Evolutionary conservation across 352 stramenopile genomes (phyloP).

Genomic region (Halophytophthora polymorphica): DNA sequence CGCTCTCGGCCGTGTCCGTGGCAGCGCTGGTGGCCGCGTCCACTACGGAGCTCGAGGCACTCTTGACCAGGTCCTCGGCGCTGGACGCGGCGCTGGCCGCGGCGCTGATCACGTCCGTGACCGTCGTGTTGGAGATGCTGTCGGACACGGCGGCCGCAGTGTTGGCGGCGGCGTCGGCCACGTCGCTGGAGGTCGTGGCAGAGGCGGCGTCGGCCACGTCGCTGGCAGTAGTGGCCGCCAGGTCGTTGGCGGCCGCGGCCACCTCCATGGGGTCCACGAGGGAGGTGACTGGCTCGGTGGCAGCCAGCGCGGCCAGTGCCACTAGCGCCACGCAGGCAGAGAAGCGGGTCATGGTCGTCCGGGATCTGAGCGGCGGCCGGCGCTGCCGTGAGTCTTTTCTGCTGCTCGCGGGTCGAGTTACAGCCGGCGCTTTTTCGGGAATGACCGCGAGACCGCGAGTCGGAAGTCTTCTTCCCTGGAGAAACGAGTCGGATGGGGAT

Average conservation of each 20-base stretch:
- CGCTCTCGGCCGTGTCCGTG: neutral
- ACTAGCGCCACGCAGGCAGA: slow-evolving; percentile 22
- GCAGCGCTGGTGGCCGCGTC: neutral
- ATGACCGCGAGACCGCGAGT: too few relatives aligned
- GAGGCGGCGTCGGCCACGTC: slow-evolving; percentile 9
- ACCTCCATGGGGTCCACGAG: slow-evolving; percentile 23
- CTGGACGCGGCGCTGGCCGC: neutral
- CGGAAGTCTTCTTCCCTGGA: too few relatives aligned
- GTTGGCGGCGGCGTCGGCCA: slow-evolving; percentile 1
- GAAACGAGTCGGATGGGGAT: too few relatives aligned
- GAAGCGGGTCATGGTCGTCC: slow-evolving; percentile 20
- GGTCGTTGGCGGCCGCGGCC: slow-evolving; percentile 15
- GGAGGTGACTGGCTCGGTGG: slow-evolving; percentile 14
- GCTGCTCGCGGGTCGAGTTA: slow-evolving; percentile 17
- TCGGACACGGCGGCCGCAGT: slow-evolving; percentile 1
- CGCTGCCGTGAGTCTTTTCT: slow-evolving; percentile 12
- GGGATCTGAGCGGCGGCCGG: slow-evolving; percentile 4
- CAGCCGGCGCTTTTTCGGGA: slow-evolving; percentile 14
- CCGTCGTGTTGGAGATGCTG: too few relatives aligned
- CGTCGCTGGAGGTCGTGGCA: slow-evolving; percentile 13
- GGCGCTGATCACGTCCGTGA: neutral
- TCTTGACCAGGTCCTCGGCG: slow-evolving; percentile 1
- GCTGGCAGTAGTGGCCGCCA: slow-evolving; percentile 8
- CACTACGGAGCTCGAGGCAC: neutral
- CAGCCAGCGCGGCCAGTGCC: slow-evolving; percentile 19